Base-by-base conservation (phyloP, 2,329 filamentous ascomycete species). In the Neofusicoccum umdonicola region DNA sequence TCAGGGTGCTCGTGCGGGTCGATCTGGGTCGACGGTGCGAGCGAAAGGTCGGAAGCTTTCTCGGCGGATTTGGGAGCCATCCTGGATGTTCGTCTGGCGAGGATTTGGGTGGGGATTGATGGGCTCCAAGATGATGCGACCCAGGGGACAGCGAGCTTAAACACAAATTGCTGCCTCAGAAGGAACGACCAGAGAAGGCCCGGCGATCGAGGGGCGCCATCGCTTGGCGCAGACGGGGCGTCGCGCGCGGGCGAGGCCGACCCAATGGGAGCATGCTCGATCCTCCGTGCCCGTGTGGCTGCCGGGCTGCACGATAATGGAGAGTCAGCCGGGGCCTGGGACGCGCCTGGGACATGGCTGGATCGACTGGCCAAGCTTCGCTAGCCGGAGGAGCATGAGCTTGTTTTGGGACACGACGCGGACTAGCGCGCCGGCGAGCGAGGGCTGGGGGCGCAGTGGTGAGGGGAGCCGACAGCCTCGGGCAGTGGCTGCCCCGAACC, bases 391-490 rank as follows among this genome's bases (percentile, higher is more conserved):
- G 12, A 4, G 27, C 27, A 1, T 22, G 47, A 50, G 47, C 47
- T 50, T 50, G 47, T 34, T 15, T 31, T 34, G 22, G 5, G 47
- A 34, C 11, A n/a, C 9, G 52, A 57, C 52, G 22, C 54, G 41
- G 54, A 45, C 39, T 58, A 58, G 54, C 41, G 54, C 39, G 54
- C 22, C 42, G 42, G 27, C 27, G 27, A 31, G 27, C 4, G 6
- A 7, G 4, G 27, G 27, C 6, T 31, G 48, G 13, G 12, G 22
- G 17, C 12, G 47, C n/a, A 11, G 13, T 15, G 51, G 34, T 19
- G 54, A 45, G 54, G 54, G n/a, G 54, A 58, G 11, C 54, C 54
- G 54, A 58, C 27, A 9, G n/a, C 7, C 41, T 58, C 54, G 54
- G 54, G 41, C 54, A 34, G 12, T 4, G 39, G 4, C 15, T 5